Evolutionary conservation across 805 yeast genomes (phyloP).

Genomic region (Kluyveromyces dobzhanskii): DNA sequence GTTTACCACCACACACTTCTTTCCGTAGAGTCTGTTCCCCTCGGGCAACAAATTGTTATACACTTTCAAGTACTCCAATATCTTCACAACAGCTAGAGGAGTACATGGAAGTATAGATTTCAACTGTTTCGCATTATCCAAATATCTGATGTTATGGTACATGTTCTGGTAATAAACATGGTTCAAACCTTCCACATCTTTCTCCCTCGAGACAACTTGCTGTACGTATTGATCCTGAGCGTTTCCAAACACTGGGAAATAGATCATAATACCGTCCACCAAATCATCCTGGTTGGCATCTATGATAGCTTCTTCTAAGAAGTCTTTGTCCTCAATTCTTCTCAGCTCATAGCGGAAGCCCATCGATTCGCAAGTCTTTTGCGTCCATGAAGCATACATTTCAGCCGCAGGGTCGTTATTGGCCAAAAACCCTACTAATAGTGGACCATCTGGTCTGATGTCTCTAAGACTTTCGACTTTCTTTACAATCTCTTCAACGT

Average conservation of each 20-base stretch:
- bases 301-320: conserved; percentile 73
- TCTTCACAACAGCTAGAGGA: conserved; percentile 90
- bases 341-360: conserved; percentile 82
- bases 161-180: conserved; percentile 86
- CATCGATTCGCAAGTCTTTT: conserved; percentile 74
- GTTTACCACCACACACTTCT: conserved; percentile 83
- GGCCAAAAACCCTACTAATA: conserved; percentile 84
- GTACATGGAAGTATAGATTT: conserved; percentile 95
- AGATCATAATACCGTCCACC: conserved; percentile 91
- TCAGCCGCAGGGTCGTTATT: conserved; percentile 91
- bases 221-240: conserved; percentile 93
- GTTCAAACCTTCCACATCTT: conserved; percentile 94
- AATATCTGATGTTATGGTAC: conserved; percentile 83
- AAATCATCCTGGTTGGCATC: conserved; percentile 69
- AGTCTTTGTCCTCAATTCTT: conserved; percentile 63
- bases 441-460: conserved; percentile 44
- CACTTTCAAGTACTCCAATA: conserved; percentile 79
- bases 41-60: conserved; percentile 76
- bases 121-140: conserved; percentile 56
- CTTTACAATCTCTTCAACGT: conserved; percentile 57
- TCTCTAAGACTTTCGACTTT: conserved; percentile 41
- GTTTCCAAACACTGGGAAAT: conserved; percentile 94
- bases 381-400: conserved; percentile 95
- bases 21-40: conserved; percentile 91
- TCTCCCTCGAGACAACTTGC: conserved; percentile 83